Evolutionary conservation across 345 rosid genomes (phyloP), one percentile per base, ranked within the genome.

Genomic region (Capsella bursapastoris): DNA sequence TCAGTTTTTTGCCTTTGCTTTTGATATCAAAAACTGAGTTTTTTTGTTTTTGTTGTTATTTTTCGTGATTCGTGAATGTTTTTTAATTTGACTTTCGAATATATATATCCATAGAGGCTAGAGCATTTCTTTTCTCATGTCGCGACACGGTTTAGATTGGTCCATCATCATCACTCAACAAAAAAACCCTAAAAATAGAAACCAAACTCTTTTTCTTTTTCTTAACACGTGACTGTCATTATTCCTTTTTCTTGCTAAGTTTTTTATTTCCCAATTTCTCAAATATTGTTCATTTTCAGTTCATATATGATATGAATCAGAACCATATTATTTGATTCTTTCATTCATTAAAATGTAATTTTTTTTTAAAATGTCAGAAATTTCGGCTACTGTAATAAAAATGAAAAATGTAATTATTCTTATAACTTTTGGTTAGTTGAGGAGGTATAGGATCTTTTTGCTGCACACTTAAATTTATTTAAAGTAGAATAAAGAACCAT

Each of bases 71-170:
- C 55, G 68, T 58, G 60, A 53, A 63, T 76, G 70, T 15, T 8
- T 13, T 73, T 38, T 60, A 37, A 82, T 75, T 47, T 11, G 0
- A 9, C 22, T 43, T 18, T 75, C 16, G 47, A 63, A 38, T 13
- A 6, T n/a, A 6, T 40, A 25, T 61, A 61, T 70, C 66, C 53
- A 78, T 67, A 15, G 57, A 31, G 78, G 22, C 22, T 22, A 22
- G 25, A 22, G 25, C 25, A 1, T 22, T 22, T 22, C 78, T 87
- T 81, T 81, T 87, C 79, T 85, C 85, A 80, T 69, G 78, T 72
- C 78, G 67, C 75, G 76, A 84, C 87, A 83, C 67, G 59, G 82
- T 52, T 78, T 70, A 68, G 77, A 79, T 74, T 77, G 82, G 79
- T 63, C 81, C 84, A 80, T 80, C 80, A 80, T 80, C 80, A 66